A percentile compares a stretch with the other conserved stretches of the same genome.
Conservation (phyloP, 176 grass and related monocot genomes). For the Bonia amplexicaulis region DNA sequence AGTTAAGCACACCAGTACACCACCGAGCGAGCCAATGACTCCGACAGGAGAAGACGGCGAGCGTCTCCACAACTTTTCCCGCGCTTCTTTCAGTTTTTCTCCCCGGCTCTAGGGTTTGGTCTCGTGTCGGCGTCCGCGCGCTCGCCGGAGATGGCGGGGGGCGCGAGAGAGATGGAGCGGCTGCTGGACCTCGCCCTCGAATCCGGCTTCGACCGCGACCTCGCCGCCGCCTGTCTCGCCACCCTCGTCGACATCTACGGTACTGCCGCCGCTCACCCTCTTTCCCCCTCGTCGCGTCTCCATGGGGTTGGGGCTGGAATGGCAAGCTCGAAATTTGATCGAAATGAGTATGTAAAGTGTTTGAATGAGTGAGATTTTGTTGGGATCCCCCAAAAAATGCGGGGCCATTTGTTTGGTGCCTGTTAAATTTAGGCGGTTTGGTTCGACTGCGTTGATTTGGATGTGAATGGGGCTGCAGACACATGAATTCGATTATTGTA, state of each 20-base stretch:
- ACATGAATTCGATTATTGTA: not conserved
- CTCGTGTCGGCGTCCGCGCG: not conserved
- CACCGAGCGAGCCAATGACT: no score
- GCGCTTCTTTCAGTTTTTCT: not conserved
- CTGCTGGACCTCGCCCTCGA: slow-evolving; percentile 43
- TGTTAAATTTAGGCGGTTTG: not conserved
- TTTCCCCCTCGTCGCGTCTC: not conserved
- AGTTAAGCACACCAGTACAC: not conserved
- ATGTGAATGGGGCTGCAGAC: not conserved
- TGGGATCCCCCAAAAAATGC: not conserved
- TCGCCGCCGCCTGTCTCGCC: slow-evolving; percentile 37
- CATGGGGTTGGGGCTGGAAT: no score
- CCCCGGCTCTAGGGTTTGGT: slow-evolving; percentile 6
- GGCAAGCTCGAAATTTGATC: not conserved
- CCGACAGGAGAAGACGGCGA: not conserved
- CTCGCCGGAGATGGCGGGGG: slow-evolving; percentile 20
- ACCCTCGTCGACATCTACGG: slow-evolving; percentile 59
- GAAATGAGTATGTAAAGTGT: not conserved
- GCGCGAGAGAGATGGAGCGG: slow-evolving; percentile 10
- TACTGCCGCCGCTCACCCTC: slow-evolving; percentile 3
- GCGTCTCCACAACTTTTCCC: not conserved
- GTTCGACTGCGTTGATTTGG: not conserved
- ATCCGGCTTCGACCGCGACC: slow-evolving; percentile 34
- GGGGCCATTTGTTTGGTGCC: not conserved
- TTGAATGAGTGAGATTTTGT: not conserved